These are phyloP conservation scores for Sanchytrium tribonematis DNA, from an alignment of 371 early-diverging fungal species.

Conservation along the genomic window DNA sequence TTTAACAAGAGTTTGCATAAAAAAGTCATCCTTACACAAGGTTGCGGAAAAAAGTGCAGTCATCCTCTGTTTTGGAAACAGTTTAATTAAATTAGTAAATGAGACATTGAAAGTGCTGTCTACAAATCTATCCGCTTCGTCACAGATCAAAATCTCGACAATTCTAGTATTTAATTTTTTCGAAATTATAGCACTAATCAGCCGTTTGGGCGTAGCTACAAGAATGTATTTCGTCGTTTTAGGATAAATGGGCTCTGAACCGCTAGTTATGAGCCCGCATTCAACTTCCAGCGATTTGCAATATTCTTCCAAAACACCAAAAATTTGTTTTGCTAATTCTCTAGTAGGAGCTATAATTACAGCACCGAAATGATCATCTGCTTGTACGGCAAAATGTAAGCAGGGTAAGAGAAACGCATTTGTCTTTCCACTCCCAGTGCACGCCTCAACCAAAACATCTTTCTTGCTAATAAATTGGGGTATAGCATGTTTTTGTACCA, in stretches of 20 bases:
- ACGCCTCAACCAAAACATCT: conserved; percentile 72
- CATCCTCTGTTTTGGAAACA: background rate
- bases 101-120: background rate
- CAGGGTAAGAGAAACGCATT: conserved; percentile 76
- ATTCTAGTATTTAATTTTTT: background rate
- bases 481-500: background rate
- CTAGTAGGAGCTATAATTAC: conserved; percentile 70
- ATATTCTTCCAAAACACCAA: conserved; percentile 5
- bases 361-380: conserved; percentile 12
- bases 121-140: background rate
- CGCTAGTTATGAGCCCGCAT: background rate
- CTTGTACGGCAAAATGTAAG: conserved; percentile 10
- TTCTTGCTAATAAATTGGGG: background rate
- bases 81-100: background rate
- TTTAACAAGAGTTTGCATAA: background rate
- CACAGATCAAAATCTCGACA: background rate
- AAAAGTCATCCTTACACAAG: background rate
- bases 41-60: background rate
- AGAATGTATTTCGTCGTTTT: background rate
- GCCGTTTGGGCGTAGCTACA: background rate
- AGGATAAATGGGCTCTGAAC: background rate
- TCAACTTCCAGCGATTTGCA: background rate
- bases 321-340: conserved; percentile 77
- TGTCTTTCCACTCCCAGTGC: conserved; percentile 96
- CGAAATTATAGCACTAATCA: background rate